A percentile compares a stretch with the other conserved stretches of the same genome.
These are phyloP conservation scores for Saccharomyces hybrid DNA, from an alignment of 1,139 yeast species.

Conservation along the genomic window DNA sequence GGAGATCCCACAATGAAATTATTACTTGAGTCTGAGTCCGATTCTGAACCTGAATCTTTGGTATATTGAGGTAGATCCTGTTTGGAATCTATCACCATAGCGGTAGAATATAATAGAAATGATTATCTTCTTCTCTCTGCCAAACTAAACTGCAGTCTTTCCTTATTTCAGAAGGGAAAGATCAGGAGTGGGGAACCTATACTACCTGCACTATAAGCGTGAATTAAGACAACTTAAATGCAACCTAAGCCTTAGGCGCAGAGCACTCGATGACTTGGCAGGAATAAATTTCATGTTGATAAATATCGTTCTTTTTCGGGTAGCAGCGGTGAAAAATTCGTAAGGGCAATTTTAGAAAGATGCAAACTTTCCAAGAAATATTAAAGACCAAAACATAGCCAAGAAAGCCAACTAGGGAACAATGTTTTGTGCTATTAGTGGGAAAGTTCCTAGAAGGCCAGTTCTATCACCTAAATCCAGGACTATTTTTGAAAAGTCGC, in stretches of 20 bases:
- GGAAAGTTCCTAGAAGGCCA: slow-evolving; percentile 57
- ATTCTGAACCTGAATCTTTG: neutral
- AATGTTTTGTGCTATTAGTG: slow-evolving; percentile 37
- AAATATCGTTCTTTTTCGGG: neutral
- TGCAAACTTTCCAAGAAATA: neutral
- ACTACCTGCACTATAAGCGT: neutral
- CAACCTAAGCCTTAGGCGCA: neutral
- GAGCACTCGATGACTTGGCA: neutral
- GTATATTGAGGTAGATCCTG: neutral
- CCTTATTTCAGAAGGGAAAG: neutral
- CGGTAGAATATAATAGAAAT: neutral
- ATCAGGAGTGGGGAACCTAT: neutral
- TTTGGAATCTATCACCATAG: neutral
- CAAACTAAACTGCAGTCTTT: neutral
- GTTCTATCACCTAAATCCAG: slow-evolving; percentile 74
- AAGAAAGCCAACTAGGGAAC: neutral
- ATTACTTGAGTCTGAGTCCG: neutral
- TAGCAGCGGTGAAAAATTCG: neutral
- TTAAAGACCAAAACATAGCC: neutral
- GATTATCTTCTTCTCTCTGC: neutral
- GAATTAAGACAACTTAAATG: neutral
- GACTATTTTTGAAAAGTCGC: slow-evolving; percentile 56
- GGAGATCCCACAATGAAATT: neutral
- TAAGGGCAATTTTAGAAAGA: neutral
- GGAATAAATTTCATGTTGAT: neutral